These are phyloP conservation scores for Rhododendron molle DNA, from an alignment of 148 eudicot species.

Conservation along the genomic window DNA sequence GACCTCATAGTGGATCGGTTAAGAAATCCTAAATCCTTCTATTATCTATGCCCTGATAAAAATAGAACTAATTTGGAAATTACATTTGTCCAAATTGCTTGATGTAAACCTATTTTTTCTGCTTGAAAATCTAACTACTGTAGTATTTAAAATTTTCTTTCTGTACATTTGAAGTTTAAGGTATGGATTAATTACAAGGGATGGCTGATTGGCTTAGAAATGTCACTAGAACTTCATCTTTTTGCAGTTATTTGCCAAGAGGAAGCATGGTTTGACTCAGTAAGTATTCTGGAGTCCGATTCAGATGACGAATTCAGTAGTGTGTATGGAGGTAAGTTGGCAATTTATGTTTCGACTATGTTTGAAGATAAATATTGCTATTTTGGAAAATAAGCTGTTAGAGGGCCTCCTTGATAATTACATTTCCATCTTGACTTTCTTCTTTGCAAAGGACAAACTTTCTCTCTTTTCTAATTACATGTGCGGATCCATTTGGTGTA, in stretches of 20 bases:
- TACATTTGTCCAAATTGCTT: not conserved
- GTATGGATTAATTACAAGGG: not conserved
- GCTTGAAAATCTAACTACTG: not conserved
- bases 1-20: not conserved
- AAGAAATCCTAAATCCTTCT: not conserved
- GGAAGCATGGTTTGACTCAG: conserved; percentile 61
- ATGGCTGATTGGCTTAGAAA: not conserved
- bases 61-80: not conserved
- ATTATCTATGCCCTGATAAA: not conserved
- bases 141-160: not conserved
- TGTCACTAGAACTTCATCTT: not conserved
- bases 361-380: not conserved
- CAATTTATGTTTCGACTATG: not conserved
- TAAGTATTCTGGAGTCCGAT: conserved; percentile 55
- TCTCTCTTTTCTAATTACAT: not conserved
- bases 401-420: not conserved
- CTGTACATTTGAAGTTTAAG: not conserved
- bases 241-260: conserved; percentile 43
- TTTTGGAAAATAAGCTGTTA: not conserved
- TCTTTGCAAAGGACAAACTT: not conserved
- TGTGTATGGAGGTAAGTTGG: conserved; percentile 49
- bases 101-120: not conserved
- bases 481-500: not conserved
- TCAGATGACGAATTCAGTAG: conserved; percentile 65
- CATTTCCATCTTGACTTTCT: not conserved